Base-by-base conservation (phyloP, 2,329 filamentous ascomycete genomes). In the Fusarium circinatum region DNA sequence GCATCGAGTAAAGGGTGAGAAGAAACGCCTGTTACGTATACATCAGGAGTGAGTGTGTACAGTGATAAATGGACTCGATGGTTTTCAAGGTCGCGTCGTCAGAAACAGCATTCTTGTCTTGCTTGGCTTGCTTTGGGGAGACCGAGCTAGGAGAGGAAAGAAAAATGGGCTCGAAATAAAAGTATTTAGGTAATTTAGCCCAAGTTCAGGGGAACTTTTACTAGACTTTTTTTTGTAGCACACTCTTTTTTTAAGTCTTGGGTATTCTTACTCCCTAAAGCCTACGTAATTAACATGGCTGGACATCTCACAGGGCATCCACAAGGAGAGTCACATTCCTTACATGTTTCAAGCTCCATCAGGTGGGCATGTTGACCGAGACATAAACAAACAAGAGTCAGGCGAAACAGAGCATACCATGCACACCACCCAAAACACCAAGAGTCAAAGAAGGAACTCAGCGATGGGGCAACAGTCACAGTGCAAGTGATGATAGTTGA, bases 11-110 rank as follows among this genome's bases (percentile, higher is more conserved):
- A 22, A 8, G 5, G 12, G 14, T 2, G 20, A n/a, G 10, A n/a
- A 30, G 14, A 17, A 48, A 20, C 15, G 10, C 15, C 5, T 6
- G 15, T 51, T 9, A 30, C 28, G 28, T 24, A 34, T 24, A 12
- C 12, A 34, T 34, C 3, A 14, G 48, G 48, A 34, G 30, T 34
- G 22, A 24, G 22, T 51, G 22, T 51, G 28, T 32, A 12, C 15
- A 24, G 28, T 24, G 28, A 18, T 51, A 20, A n/a, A 5, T 18
- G 4, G 8, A 4, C 2, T 14, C 15, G 11, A 24, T 14, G 28
- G 0, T 20, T 47, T 14, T 18, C 0, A 24, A 8, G 8, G 12
- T 4, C 12, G 20, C 4, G 4, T 51, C 6, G 2, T 2, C 22
- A 7, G 8, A 24, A 20, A 5, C 22, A 5, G 28, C 17, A 51